Conservation (phyloP, 2,329 filamentous ascomycete genomes). For the Verticillium klebahnii region DNA sequence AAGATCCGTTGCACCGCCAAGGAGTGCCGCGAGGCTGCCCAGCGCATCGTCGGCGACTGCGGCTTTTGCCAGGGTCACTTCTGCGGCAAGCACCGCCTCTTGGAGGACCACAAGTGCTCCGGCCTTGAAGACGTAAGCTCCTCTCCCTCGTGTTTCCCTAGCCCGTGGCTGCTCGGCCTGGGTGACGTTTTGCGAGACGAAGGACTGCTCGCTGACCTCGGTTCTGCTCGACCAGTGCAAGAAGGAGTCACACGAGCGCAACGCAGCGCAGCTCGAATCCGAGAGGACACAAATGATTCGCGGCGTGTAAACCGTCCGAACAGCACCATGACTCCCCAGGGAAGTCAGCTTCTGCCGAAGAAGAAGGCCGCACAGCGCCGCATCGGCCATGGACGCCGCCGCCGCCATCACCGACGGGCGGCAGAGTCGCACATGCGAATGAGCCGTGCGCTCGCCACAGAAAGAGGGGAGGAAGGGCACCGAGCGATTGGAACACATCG, state of each 20-base stretch:
- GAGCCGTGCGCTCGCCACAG: not conserved
- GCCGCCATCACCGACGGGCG: not conserved
- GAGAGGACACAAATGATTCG: slow-evolving; percentile 94
- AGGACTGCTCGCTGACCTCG: slow-evolving; percentile 30
- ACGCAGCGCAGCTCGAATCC: slow-evolving; percentile 84
- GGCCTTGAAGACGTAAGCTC: slow-evolving; percentile 78
- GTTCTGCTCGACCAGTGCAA: slow-evolving; percentile 61
- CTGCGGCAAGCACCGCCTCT: slow-evolving; percentile 88
- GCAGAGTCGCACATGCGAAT: not conserved
- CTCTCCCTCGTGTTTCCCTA: slow-evolving; percentile 16
- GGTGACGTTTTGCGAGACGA: slow-evolving; percentile 27
- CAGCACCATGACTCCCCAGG: not conserved
- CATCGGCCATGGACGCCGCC: not conserved
- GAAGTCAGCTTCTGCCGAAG: not conserved
- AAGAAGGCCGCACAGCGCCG: not conserved
- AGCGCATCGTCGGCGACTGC: slow-evolving; percentile 94
- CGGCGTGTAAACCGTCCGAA: slow-evolving; percentile 59
- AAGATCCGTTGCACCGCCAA: slow-evolving; percentile 85
- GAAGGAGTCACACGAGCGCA: slow-evolving; percentile 92
- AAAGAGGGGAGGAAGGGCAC: not conserved
- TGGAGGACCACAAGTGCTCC: slow-evolving; percentile 91
- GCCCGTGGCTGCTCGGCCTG: slow-evolving; percentile 35
- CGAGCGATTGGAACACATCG: not conserved
- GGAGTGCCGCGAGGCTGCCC: slow-evolving; percentile 80
- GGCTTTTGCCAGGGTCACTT: slow-evolving; percentile 91